These are phyloP conservation scores for Aspergillus asperescens DNA, from an alignment of 495 filamentous ascomycete genomes.

Conservation along the genomic window DNA sequence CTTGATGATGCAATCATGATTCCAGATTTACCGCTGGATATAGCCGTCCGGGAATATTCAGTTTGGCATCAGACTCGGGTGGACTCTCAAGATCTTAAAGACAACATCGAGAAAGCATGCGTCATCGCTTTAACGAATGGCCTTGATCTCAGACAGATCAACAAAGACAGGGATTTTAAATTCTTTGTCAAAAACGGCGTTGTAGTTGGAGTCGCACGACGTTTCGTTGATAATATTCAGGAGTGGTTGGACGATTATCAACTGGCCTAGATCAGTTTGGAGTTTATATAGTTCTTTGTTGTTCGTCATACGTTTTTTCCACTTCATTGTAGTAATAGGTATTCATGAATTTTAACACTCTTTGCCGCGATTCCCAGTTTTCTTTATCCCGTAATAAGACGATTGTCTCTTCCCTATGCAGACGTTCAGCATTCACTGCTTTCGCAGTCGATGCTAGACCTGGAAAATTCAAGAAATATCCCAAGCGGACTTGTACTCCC, in stretches of 20 bases:
- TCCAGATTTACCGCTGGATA: conserved; percentile 7
- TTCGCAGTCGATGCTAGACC: background rate
- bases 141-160: conserved; percentile 25
- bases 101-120: conserved; percentile 16
- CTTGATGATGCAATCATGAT: conserved; percentile 5
- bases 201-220: conserved; percentile 22
- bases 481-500: background rate
- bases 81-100: conserved; percentile 16
- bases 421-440: background rate
- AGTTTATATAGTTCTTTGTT: background rate
- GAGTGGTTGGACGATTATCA: conserved; percentile 4
- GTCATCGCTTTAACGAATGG: conserved; percentile 21
- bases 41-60: conserved; percentile 17
- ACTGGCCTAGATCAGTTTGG: background rate
- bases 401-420: background rate
- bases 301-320: background rate
- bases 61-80: conserved; percentile 22
- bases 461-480: background rate
- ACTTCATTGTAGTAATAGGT: background rate
- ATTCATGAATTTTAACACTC: background rate
- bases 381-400: background rate
- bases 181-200: conserved; percentile 28
- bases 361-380: too few relatives aligned
- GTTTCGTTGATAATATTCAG: background rate
- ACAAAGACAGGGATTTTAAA: conserved; percentile 21